These are phyloP conservation scores for Starmera pachycereana DNA, from an alignment of 805 yeast genomes.

Conservation along the genomic window DNA sequence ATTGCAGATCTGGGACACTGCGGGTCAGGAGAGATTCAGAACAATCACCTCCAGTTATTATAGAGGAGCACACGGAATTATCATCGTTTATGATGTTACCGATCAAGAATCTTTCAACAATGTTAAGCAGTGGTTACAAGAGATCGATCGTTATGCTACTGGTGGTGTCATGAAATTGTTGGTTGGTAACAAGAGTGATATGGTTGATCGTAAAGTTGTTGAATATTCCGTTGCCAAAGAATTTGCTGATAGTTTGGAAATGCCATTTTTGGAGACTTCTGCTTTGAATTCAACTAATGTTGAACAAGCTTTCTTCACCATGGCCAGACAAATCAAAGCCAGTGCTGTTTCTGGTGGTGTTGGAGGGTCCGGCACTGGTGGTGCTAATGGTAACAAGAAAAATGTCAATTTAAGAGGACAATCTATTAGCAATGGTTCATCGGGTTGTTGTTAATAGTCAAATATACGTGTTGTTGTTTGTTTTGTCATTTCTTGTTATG, in stretches of 20 bases:
- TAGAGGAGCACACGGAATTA: constrained; percentile 98
- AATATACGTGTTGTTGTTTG: neutral
- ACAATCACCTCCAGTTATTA: constrained; percentile 95
- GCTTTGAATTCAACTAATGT: constrained; percentile 94
- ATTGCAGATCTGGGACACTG: constrained; percentile 98
- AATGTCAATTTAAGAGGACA: constrained; percentile 70
- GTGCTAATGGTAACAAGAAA: constrained; percentile 37
- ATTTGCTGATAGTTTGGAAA: constrained; percentile 90
- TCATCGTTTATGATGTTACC: constrained; percentile 95
- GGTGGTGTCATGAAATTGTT: constrained; percentile 93
- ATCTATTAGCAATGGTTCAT: constrained; percentile 32
- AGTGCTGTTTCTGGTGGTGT: constrained; percentile 61
- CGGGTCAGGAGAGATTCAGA: constrained; percentile 97
- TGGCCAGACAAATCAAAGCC: constrained; percentile 97
- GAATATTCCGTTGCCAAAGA: constrained; percentile 95
- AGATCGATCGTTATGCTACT: constrained; percentile 95
- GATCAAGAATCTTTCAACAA: constrained; percentile 95
- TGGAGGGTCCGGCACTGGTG: constrained; percentile 16
- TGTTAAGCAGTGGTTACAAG: constrained; percentile 98
- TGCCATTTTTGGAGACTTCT: constrained; percentile 93
- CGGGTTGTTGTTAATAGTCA: constrained; percentile 35
- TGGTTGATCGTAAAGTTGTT: constrained; percentile 88
- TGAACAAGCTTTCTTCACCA: constrained; percentile 95
- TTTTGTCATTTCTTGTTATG: neutral
- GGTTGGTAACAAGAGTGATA: constrained; percentile 95